Base-by-base conservation (phyloP, 192 early-diverging fungal species). In the Backusella tuberculispora region DNA sequence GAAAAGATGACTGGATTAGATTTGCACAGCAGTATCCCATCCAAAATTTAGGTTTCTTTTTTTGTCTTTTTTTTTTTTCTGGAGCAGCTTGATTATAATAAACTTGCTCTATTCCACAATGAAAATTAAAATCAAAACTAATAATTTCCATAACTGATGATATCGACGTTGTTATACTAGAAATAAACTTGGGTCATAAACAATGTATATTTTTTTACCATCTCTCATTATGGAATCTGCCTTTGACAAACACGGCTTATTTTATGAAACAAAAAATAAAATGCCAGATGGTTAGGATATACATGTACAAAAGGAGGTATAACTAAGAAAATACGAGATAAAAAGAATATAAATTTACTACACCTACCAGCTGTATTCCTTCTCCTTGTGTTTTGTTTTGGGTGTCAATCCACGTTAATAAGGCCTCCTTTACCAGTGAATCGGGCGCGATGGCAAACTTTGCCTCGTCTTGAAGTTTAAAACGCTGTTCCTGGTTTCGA, bases 1-100 rank as follows among this genome's bases (percentile, higher is more conserved):
- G 85, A 88, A 74, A 3, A 53, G 12, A 34, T 83, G 13, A 48
- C 83, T 24, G 85, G 83, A 46, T 40, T 73, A 3, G 63, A 73
- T 65, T 63, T 73, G 24, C 45, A 64, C 60, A 74, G 80, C 29
- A 69, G 72, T 24, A 73, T 63, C 46, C 10, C 9, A 17, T 17
- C 70, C 50, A 56, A 56, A 56, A n/a, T 71, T 50, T 71, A n/a
- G 47, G 47, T n/a, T 48, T n/a, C 3, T n/a, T 48, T 48, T 1
- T 48, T 1, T 48, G 17, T 15, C 1, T 15, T 48, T n/a, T 1
- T 15, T 12, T 1, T 48, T 48, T 48, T 15, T 48, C 13, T 48
- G 47, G 47, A 2, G 1, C 10, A 15, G 47, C 38, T n/a, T 34
- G 64, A 15, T 26, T 34, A 15, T 26, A 40, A 26, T 26, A 38